These are phyloP conservation scores for Trichoderma virens DNA, from an alignment of 495 filamentous ascomycete species.

Conservation along the genomic window DNA sequence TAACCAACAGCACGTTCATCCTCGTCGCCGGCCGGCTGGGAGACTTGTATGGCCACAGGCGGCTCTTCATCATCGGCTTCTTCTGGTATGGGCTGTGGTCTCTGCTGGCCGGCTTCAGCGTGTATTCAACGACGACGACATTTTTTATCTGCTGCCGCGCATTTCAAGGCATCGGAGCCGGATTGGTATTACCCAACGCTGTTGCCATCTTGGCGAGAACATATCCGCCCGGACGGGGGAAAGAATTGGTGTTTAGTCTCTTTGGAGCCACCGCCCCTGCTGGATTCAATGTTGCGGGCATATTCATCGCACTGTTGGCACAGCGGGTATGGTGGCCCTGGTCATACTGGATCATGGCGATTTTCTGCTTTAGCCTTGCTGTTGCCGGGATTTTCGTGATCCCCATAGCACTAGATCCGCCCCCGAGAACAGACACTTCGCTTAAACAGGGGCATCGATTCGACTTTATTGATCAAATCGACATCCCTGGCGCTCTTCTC, in stretches of 20 bases:
- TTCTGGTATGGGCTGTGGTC: constrained; percentile 58
- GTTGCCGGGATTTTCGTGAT: constrained; percentile 14
- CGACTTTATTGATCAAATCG: constrained; percentile 25
- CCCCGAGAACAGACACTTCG: background rate
- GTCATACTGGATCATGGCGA: constrained; percentile 35
- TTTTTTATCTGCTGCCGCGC: constrained; percentile 55
- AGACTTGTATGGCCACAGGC: constrained; percentile 58
- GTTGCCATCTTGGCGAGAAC: constrained; percentile 51
- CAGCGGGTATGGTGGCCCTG: constrained; percentile 32
- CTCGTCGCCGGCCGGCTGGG: constrained; percentile 58
- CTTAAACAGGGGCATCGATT: background rate
- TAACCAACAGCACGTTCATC: constrained; percentile 63
- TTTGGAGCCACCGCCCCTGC: constrained; percentile 56
- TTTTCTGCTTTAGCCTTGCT: constrained; percentile 19
- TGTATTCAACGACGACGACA: constrained; percentile 22
- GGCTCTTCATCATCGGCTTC: constrained; percentile 55
- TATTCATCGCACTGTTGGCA: constrained; percentile 36
- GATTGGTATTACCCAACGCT: constrained; percentile 53
- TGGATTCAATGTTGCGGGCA: constrained; percentile 32
- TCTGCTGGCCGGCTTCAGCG: constrained; percentile 47
- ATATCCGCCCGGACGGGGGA: constrained; percentile 44
- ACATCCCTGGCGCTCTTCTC: constrained; percentile 39
- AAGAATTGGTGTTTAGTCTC: constrained; percentile 52
- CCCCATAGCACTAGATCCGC: background rate
- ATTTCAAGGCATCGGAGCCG: constrained; percentile 54